Evolutionary conservation across 2,329 filamentous ascomycete genomes (phyloP), one percentile per base, ranked within the genome.

Genomic region (Ceratocystis papillata): DNA sequence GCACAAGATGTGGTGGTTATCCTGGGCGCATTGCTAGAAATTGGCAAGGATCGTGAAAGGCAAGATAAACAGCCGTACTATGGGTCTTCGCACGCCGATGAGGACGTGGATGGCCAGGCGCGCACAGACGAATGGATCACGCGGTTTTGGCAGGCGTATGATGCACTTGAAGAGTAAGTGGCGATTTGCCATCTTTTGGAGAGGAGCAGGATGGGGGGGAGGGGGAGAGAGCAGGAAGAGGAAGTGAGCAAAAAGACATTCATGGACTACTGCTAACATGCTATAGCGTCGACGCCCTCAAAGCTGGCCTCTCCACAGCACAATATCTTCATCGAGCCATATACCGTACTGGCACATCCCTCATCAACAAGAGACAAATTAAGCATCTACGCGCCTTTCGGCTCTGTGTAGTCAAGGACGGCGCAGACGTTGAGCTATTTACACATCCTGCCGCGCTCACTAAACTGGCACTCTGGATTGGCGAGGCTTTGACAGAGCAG

Each of bases 1-100:
- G 94, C 94, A 5, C 89, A 93, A 62, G 94, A 99, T 73, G 90
- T 96, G 0, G 90, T 90, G n/a, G 89, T 96, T 17, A 86, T 97
- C 37, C 83, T 97, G 22, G 91, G 91, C 64, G 91, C 93, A 17
- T 87, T 99, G 61, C 83, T 99, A 1, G 94, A 99, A 77, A 91
- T 97, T 33, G 93, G 94, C 33, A 89, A 82, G 72, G 79, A 79
- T 64, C 75, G 73, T 68, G 65, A 57, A n/a, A 48, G 45, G 41
- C 50, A 59, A 20, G 48, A 71, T 67, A 71, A 69, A 48, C 70
- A 57, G 12, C 37, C 20, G 5, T 60, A 65, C 37, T 67, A 73
- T 37, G 48, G 25, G 48, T 60, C 60, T 3, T 57, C 66, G 20
- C 61, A 45, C 8, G 37, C 15, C 4, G 78, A 80, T 55, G 77